phyloP scores from a whole-genome alignment of 2,329 filamentous ascomycete species.

The Exophiala spinifera region DNA sequence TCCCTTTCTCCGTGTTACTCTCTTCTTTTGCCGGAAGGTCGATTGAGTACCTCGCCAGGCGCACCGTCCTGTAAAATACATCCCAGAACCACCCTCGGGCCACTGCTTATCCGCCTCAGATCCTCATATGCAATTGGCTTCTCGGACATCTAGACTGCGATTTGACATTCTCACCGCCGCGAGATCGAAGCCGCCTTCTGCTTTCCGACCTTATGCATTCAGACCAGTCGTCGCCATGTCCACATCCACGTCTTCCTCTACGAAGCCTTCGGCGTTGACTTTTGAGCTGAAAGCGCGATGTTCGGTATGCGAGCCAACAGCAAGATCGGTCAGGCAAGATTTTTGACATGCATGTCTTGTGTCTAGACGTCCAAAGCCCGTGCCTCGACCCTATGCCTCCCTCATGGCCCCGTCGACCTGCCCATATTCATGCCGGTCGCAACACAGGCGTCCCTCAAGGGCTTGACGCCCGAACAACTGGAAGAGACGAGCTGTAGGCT shows the following conservation, averaged over 20 bases:
- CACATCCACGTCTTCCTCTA: slow-evolving; percentile 4
- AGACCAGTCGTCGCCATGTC: slow-evolving; percentile 23
- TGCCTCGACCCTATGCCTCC: slow-evolving; percentile 80
- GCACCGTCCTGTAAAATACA: slow-evolving; percentile 12
- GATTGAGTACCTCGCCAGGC: neutral
- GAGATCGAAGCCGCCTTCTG: neutral
- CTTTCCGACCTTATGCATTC: slow-evolving; percentile 20
- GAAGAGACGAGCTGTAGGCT: slow-evolving; percentile 84
- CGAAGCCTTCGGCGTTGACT: slow-evolving; percentile 59
- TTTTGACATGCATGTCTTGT: neutral
- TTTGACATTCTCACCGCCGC: slow-evolving; percentile 26
- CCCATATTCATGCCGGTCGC: slow-evolving; percentile 99
- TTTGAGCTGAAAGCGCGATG: slow-evolving; percentile 77
- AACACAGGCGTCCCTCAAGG: slow-evolving; percentile 93
- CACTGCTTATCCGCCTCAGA: slow-evolving; percentile 10
- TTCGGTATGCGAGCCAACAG: slow-evolving; percentile 59
- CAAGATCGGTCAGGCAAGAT: neutral
- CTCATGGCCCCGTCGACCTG: slow-evolving; percentile 85
- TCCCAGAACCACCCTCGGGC: slow-evolving; percentile 18
- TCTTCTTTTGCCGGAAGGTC: too few relatives aligned
- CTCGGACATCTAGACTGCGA: slow-evolving; percentile 13
- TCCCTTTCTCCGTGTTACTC: slow-evolving; percentile 1
- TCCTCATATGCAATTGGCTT: slow-evolving; percentile 20
- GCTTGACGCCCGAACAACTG: slow-evolving; percentile 86
- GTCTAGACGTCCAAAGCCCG: slow-evolving; percentile 85